Conservation (phyloP, 2,329 filamentous ascomycete genomes). For the Xylaria sp. region DNA sequence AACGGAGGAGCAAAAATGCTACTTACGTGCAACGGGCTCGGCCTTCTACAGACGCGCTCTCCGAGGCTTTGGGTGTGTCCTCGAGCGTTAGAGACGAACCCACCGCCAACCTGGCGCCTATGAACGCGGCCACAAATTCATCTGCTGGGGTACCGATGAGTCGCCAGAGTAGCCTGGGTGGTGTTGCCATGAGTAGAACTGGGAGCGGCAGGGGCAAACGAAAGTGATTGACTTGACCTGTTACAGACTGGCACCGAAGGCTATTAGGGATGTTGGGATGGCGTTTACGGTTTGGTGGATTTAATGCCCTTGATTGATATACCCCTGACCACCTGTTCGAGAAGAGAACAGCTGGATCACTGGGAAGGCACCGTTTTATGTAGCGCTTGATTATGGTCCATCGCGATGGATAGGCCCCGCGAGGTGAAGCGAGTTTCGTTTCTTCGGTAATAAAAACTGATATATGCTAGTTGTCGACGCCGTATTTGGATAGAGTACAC, state of each 20-base stretch:
- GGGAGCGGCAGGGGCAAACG: conserved; percentile 54
- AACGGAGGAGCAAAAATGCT: conserved; percentile 54
- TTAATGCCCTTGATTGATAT: background rate
- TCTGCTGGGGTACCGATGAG: conserved; percentile 56
- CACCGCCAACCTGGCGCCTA: conserved; percentile 28
- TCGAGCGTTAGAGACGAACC: conserved; percentile 51
- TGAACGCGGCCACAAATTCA: conserved; percentile 28
- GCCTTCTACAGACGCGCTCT: conserved; percentile 55
- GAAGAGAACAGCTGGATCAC: background rate
- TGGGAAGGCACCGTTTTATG: background rate
- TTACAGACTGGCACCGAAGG: background rate
- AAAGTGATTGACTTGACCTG: conserved; percentile 23
- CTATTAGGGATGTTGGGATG: conserved; percentile 1
- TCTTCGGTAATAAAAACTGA: background rate
- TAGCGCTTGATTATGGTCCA: background rate
- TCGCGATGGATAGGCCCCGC: background rate
- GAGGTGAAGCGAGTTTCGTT: background rate
- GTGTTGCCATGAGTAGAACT: conserved; percentile 61
- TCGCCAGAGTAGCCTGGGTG: conserved; percentile 60
- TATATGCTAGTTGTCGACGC: background rate
- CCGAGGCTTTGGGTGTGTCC: conserved; percentile 57
- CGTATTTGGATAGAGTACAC: background rate
- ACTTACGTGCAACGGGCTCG: conserved; percentile 54
- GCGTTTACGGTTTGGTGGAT: background rate
- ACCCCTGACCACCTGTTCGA: background rate